Evolutionary conservation across 306 rosid genomes (phyloP), one percentile per base, ranked within the genome.

Genomic region (Prunus mume): DNA sequence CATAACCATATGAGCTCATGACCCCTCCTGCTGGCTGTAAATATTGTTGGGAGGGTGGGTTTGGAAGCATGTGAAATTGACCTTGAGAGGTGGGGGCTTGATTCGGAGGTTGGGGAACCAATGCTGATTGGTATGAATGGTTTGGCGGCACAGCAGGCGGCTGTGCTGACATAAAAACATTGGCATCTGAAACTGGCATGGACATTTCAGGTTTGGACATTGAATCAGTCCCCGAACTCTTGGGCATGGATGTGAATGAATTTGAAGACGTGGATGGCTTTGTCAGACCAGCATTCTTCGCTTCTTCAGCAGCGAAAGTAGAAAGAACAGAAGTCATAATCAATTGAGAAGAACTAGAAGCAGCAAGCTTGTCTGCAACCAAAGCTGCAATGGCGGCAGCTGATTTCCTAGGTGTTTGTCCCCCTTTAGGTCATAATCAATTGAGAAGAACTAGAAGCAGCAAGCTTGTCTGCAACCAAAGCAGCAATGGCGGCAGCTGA

Each of bases 401-500:
- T 27, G 98, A 91, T 83, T 88, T 93, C 81, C 68, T 82, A 60
- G 80, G 81, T 52, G 83, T 72, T 60, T 78, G 87, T 56, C n/a
- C n/a, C n/a, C n/a, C n/a, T n/a, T n/a, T n/a, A n/a, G n/a, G 87
- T 55, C 97, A 93, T 93, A 72, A 93, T 93, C 85, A 91, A 69
- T 60, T 93, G 98, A 69, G 97, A 93, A 50, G 98, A 93, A 74
- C 87, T 88, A 43, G 98, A 93, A 76, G 98, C 96, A 20, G 97
- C 78, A 52, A 93, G 98, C 94, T 84, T 93, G 85, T 91, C 98
- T 1, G 98, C 97, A 78, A 93, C 96, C 88, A 84, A 86, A 0
- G 98, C 98, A 22, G 98, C 98, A 70, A 93, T 88, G 78, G 89
- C 90, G 69, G 98, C 93, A 71, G 98, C 89, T 27, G 98, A 91